These are phyloP conservation scores for Colletotrichum chlorophyti DNA, from an alignment of 2,329 filamentous ascomycete species.

Conservation along the genomic window DNA sequence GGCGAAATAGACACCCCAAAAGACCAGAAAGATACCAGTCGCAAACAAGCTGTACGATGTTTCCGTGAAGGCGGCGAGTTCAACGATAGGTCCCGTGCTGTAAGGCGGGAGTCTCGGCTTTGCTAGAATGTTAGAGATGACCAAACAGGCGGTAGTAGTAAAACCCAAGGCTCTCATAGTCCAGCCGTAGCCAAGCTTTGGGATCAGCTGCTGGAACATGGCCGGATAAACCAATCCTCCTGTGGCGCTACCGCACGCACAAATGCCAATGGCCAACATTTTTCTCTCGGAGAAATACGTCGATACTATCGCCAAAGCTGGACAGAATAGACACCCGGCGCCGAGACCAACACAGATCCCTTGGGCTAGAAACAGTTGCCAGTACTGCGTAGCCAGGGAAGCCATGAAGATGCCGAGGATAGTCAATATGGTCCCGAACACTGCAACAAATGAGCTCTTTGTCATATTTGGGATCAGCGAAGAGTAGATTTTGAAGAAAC, in stretches of 20 bases:
- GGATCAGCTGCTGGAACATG: conserved; percentile 41
- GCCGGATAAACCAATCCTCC: conserved; percentile 60
- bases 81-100: conserved; percentile 34
- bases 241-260: conserved; percentile 61
- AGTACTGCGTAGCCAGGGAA: conserved; percentile 49
- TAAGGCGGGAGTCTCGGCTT: conserved; percentile 46
- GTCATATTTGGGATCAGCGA: neutral
- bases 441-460: neutral
- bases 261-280: conserved; percentile 63
- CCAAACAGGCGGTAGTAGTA: conserved; percentile 47
- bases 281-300: conserved; percentile 64
- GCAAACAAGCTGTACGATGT: conserved; percentile 34
- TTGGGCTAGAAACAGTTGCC: conserved; percentile 56
- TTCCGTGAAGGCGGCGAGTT: conserved; percentile 34
- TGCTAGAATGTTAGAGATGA: conserved; percentile 43
- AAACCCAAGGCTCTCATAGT: conserved; percentile 55
- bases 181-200: conserved; percentile 61
- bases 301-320: conserved; percentile 64
- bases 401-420: conserved; percentile 51
- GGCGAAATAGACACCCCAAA: conserved; percentile 48
- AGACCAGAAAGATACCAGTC: conserved; percentile 44
- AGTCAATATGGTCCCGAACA: conserved; percentile 44
- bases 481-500: too few species aligned
- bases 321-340: conserved; percentile 61
- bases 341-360: conserved; percentile 56